These are phyloP conservation scores for Globisporangium sylvaticum DNA, from an alignment of 352 stramenopile species.

Conservation along the genomic window DNA sequence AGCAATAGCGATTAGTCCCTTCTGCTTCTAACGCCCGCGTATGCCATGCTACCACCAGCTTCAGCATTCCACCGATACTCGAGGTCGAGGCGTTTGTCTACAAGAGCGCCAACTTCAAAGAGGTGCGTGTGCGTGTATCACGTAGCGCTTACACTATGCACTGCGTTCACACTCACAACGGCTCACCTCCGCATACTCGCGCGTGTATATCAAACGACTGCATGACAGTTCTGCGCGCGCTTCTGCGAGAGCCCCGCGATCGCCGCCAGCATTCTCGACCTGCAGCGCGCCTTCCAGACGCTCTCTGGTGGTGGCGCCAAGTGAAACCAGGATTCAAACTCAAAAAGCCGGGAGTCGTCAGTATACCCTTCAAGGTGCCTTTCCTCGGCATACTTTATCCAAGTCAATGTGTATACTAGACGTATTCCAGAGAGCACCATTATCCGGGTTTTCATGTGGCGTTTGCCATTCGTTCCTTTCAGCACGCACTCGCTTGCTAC, in stretches of 20 bases:
- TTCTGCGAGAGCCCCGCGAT: constrained; percentile 47
- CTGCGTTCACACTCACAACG: neutral
- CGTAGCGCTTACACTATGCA: neutral
- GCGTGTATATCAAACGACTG: neutral
- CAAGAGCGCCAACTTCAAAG: constrained; percentile 53
- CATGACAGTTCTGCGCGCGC: constrained; percentile 38
- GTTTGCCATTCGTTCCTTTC: neutral
- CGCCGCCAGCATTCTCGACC: constrained; percentile 27
- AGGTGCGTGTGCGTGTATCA: constrained; percentile 30
- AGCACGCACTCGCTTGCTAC: neutral
- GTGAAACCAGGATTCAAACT: constrained; percentile 13
- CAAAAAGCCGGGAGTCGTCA: neutral
- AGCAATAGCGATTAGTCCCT: too few species aligned
- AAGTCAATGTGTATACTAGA: neutral
- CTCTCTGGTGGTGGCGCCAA: constrained; percentile 16
- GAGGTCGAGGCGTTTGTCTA: constrained; percentile 49
- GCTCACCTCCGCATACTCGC: neutral
- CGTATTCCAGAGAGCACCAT: neutral
- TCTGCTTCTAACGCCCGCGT: neutral
- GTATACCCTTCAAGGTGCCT: neutral
- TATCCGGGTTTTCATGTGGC: neutral
- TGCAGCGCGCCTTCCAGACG: constrained; percentile 43
- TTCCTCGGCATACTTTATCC: neutral
- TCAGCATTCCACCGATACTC: constrained; percentile 41
- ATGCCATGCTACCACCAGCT: constrained; percentile 14